Evolutionary conservation across 805 yeast genomes (phyloP).

Genomic region (Lachancea dasiensis): DNA sequence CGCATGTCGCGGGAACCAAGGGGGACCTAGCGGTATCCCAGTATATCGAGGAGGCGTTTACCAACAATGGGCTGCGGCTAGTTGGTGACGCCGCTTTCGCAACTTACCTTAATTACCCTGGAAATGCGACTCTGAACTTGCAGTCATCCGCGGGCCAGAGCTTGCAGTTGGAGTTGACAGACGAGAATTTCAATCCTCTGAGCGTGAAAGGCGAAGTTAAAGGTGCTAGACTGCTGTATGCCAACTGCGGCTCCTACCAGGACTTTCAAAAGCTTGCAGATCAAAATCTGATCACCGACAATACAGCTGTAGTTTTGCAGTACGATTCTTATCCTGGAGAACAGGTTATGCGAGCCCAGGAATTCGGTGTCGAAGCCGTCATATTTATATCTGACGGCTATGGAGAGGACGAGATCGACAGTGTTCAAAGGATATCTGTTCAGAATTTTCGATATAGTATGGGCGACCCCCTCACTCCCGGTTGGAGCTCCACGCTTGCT

Average conservation of each 20-base stretch:
- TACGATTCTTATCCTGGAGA: slow-evolving; percentile 50
- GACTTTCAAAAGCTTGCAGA: slow-evolving; percentile 46
- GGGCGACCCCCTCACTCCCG: slow-evolving; percentile 80
- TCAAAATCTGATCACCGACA: slow-evolving; percentile 38
- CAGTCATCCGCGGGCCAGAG: slow-evolving; percentile 25
- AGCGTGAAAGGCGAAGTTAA: slow-evolving; percentile 51
- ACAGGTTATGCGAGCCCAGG: slow-evolving; percentile 50
- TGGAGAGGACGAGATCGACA: slow-evolving; percentile 29
- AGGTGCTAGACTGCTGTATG: slow-evolving; percentile 50
- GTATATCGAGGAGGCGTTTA: slow-evolving; percentile 55
- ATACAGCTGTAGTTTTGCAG: slow-evolving; percentile 51
- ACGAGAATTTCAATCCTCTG: slow-evolving; percentile 60
- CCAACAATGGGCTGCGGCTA: slow-evolving; percentile 47
- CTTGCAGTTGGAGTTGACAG: slow-evolving; percentile 23
- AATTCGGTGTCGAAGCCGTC: slow-evolving; percentile 55
- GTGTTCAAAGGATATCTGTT: slow-evolving; percentile 40
- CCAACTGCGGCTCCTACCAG: slow-evolving; percentile 52
- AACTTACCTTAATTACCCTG: slow-evolving; percentile 63
- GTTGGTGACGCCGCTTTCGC: slow-evolving; percentile 40
- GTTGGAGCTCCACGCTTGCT: slow-evolving; percentile 49
- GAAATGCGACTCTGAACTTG: slow-evolving; percentile 26
- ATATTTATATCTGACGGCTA: slow-evolving; percentile 53
- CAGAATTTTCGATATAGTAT: slow-evolving; percentile 54
- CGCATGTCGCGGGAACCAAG: slow-evolving; percentile 82
- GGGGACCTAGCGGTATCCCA: slow-evolving; percentile 73